Conservation (phyloP, 2,329 filamentous ascomycete genomes). For the Paecilomyces variotii region DNA sequence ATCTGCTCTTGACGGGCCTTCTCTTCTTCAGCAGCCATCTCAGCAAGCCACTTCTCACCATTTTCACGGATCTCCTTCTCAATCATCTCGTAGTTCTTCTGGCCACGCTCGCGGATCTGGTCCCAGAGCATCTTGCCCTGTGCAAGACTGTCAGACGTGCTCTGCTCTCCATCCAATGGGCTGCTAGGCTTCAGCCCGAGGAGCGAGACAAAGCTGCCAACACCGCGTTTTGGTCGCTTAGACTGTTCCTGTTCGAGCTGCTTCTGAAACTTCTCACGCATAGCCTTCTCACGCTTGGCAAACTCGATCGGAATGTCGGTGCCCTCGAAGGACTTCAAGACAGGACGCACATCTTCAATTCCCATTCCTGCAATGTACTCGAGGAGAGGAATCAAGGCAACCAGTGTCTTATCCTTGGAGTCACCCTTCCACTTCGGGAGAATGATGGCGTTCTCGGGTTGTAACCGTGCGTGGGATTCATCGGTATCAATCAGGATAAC, state of each 20-base stretch:
- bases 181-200: conserved; percentile 69
- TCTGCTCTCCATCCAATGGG: conserved; percentile 58
- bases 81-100: conserved; percentile 79
- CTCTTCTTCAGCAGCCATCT: conserved; percentile 82
- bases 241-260: conserved; percentile 62
- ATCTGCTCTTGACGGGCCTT: conserved; percentile 84
- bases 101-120: conserved; percentile 82
- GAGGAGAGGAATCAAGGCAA: conserved; percentile 87
- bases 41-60: conserved; percentile 90
- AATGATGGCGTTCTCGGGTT: conserved; percentile 95
- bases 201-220: conserved; percentile 61
- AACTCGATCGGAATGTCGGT: conserved; percentile 87
- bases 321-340: conserved; percentile 81
- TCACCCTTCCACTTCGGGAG: conserved; percentile 86
- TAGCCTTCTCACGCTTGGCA: conserved; percentile 74
- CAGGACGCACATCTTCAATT: conserved; percentile 75
- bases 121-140: conserved; percentile 98
- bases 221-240: conserved; percentile 52
- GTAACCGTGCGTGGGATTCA: conserved; percentile 68
- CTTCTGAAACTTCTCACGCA: conserved; percentile 76
- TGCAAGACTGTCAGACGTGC: conserved; percentile 66
- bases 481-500: conserved; percentile 92
- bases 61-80: conserved; percentile 90
- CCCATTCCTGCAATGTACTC: conserved; percentile 96
- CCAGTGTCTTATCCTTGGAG: conserved; percentile 72